Evolutionary conservation across 2,329 filamentous ascomycete genomes (phyloP).

Genomic region (Coleophoma crateriformis): DNA sequence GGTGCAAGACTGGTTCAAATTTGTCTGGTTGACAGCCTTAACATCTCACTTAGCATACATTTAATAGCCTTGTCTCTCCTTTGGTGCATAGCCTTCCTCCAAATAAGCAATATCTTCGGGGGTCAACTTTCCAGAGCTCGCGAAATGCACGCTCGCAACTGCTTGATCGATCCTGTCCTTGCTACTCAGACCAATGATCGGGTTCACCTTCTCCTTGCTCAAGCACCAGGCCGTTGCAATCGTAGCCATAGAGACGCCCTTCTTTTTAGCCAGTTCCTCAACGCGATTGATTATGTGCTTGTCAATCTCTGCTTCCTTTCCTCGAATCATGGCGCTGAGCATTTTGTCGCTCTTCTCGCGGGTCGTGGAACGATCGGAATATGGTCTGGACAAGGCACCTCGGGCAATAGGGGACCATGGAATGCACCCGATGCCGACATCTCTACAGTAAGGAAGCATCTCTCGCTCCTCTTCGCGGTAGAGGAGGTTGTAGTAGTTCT

Average conservation of each 20-base stretch:
- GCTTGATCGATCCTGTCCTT: constrained; percentile 49
- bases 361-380: constrained; percentile 1
- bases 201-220: constrained; percentile 36
- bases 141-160: constrained; percentile 32
- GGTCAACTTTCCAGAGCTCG: constrained; percentile 35
- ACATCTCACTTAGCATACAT: neutral
- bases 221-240: constrained; percentile 53
- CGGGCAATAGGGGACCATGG: constrained; percentile 31
- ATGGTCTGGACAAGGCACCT: constrained; percentile 23
- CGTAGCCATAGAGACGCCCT: constrained; percentile 51
- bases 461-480: constrained; percentile 53
- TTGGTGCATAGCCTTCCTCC: constrained; percentile 47
- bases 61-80: constrained; percentile 15
- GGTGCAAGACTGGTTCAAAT: neutral
- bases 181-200: constrained; percentile 48
- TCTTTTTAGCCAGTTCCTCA: constrained; percentile 42
- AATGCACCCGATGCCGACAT: constrained; percentile 28
- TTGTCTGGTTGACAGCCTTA: neutral
- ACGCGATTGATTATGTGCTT: constrained; percentile 15
- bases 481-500: constrained; percentile 50
- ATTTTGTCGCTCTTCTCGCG: constrained; percentile 11
- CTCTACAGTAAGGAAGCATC: constrained; percentile 27
- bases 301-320: constrained; percentile 18
- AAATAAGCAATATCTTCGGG: constrained; percentile 48
- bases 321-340: constrained; percentile 10